These are phyloP conservation scores for Ambispora gerdemannii DNA, from an alignment of 192 early-diverging fungal species.

Conservation along the genomic window DNA sequence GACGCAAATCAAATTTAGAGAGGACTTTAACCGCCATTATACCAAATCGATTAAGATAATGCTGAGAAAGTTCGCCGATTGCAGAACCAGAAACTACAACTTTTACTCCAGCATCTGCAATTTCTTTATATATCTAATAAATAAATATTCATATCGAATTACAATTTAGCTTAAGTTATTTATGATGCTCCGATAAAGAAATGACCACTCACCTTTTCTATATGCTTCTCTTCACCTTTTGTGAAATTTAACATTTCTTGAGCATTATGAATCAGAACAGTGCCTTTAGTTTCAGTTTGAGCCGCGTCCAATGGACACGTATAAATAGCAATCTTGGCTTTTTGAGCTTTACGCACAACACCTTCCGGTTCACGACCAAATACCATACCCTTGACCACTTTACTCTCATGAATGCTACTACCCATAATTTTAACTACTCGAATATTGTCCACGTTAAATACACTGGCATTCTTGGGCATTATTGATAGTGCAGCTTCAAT, in stretches of 20 bases:
- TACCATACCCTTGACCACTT: conserved; percentile 94
- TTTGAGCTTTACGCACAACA: conserved; percentile 61
- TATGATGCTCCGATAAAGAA: background rate
- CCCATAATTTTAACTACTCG: conserved; percentile 98
- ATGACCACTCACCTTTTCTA: conserved; percentile 58
- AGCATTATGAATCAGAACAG: conserved; percentile 95
- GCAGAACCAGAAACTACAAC: conserved; percentile 87
- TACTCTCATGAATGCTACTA: conserved; percentile 81
- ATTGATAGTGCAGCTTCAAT: conserved; percentile 78
- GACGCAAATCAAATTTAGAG: conserved; percentile 95
- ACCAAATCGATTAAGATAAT: conserved; percentile 90
- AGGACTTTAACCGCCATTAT: conserved; percentile 88
- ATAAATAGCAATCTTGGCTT: conserved; percentile 94
- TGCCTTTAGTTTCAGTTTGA: conserved; percentile 98
- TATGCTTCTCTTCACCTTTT: conserved; percentile 90
- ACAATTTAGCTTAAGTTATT: too few relatives aligned
- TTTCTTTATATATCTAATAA: conserved; percentile 68
- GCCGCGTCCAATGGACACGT: conserved; percentile 89
- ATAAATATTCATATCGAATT: background rate
- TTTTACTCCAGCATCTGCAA: conserved; percentile 88
- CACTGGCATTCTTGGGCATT: conserved; percentile 83
- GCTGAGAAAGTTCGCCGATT: conserved; percentile 90
- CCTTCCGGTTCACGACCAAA: conserved; percentile 91
- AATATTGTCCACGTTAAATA: conserved; percentile 94
- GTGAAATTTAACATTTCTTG: conserved; percentile 95